These are phyloP conservation scores for Ophiostoma novo-ulmi DNA, from an alignment of 2,329 filamentous ascomycete genomes.

Conservation along the genomic window DNA sequence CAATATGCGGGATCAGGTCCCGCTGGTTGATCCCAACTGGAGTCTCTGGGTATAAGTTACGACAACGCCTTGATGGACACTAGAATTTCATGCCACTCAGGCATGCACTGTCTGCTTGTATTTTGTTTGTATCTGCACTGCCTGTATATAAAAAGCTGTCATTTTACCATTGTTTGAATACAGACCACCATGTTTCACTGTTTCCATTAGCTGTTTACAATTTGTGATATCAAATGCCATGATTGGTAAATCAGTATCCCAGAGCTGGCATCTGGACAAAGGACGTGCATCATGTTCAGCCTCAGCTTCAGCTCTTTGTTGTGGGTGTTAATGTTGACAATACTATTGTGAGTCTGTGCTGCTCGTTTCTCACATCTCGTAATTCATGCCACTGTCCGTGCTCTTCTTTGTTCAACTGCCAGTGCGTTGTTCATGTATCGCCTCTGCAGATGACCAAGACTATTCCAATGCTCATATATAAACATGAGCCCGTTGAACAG, in stretches of 20 bases:
- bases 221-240: background rate
- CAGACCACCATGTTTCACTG: background rate
- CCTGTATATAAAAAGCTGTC: background rate
- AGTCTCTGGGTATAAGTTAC: background rate
- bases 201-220: background rate
- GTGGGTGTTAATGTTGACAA: background rate
- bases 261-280: background rate
- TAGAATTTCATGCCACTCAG: no score
- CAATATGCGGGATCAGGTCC: background rate
- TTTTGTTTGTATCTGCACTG: background rate
- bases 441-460: background rate
- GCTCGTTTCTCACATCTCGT: background rate
- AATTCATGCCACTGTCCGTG: background rate
- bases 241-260: background rate
- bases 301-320: background rate
- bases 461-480: background rate
- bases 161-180: background rate
- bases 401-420: background rate
- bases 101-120: background rate
- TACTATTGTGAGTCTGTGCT: background rate
- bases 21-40: background rate
- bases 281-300: background rate
- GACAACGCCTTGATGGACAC: background rate
- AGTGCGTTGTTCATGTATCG: background rate
- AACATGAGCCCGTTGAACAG: background rate